Percentiles rank a stretch among this genome's conserved stretches.
Conservation (phyloP, 352 stramenopile species). For the Phytophthora megakarya region DNA sequence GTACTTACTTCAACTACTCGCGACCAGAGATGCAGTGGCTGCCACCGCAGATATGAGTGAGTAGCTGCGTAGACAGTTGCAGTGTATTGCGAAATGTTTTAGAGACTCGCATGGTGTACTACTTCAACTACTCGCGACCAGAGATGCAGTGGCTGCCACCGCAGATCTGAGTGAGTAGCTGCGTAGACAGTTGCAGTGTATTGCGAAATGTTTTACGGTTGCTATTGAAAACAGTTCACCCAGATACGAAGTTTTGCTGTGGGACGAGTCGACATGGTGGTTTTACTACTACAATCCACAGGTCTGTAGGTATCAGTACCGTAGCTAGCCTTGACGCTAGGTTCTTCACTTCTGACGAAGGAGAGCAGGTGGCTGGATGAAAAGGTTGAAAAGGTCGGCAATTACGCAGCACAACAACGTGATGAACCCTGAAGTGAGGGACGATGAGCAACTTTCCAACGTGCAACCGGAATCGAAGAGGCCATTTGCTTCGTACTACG, state of each 20-base stretch:
- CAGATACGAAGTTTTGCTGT: slow-evolving; percentile 28
- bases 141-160: slow-evolving; percentile 25
- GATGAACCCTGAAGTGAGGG: not conserved
- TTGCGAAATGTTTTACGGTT: not conserved
- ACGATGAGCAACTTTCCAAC: no score
- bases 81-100: not conserved
- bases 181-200: not conserved
- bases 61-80: not conserved
- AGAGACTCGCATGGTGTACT: slow-evolving; percentile 22
- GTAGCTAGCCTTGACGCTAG: not conserved
- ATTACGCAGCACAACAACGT: slow-evolving; percentile 7
- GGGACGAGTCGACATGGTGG: slow-evolving; percentile 19
- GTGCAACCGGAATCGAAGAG: no score
- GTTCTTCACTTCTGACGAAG: slow-evolving; percentile 7
- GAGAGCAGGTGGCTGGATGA: slow-evolving; percentile 21
- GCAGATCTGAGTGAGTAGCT: slow-evolving; percentile 14
- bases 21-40: slow-evolving; percentile 17
- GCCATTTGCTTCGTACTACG: no score
- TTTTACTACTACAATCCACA: slow-evolving; percentile 28
- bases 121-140: slow-evolving; percentile 17
- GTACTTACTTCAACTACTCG: slow-evolving; percentile 23
- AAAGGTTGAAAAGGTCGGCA: no score
- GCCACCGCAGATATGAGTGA: slow-evolving; percentile 22
- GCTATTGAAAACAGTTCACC: slow-evolving; percentile 10
- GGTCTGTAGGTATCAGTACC: slow-evolving; percentile 12